Conservation (phyloP, 2,329 filamentous ascomycete species). For the Rhynchosporium graminicola region DNA sequence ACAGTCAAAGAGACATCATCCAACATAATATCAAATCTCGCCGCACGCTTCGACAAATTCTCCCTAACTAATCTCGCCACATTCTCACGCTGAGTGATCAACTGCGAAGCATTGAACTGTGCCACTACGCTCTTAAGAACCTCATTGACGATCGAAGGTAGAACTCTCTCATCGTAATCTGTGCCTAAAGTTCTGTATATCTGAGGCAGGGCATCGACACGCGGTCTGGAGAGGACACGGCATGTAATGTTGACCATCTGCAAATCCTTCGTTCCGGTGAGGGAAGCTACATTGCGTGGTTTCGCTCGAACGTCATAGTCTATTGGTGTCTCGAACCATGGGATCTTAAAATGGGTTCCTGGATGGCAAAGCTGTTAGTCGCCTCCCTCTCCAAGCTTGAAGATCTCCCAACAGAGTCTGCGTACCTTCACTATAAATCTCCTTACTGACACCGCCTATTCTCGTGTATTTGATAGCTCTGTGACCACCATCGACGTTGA, state of each 20-base stretch:
- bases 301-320: conserved; percentile 98
- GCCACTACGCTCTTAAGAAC: conserved; percentile 98
- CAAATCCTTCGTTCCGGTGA: conserved; percentile 97
- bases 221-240: conserved; percentile 92
- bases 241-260: conserved; percentile 99
- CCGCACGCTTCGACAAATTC: conserved; percentile 86
- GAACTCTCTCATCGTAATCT: conserved; percentile 95
- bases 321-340: conserved; percentile 96
- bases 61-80: conserved; percentile 90
- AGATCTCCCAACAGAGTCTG: background rate
- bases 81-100: conserved; percentile 98
- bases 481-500: conserved; percentile 95
- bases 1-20: conserved; percentile 97
- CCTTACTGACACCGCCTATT: conserved; percentile 87
- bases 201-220: conserved; percentile 85
- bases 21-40: conserved; percentile 94
- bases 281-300: conserved; percentile 92
- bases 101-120: conserved; percentile 96
- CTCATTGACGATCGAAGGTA: conserved; percentile 98
- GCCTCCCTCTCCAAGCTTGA: conserved; percentile 10
- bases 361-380: conserved; percentile 26
- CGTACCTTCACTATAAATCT: conserved; percentile 92
- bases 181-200: conserved; percentile 95
- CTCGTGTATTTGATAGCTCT: conserved; percentile 98
- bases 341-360: conserved; percentile 92